Evolutionary conservation across 225 moss, liverwort and hornwort genomes (phyloP), one percentile per base, ranked within the genome.

Genomic region (Bryoerythrophyllum caledonicum): DNA sequence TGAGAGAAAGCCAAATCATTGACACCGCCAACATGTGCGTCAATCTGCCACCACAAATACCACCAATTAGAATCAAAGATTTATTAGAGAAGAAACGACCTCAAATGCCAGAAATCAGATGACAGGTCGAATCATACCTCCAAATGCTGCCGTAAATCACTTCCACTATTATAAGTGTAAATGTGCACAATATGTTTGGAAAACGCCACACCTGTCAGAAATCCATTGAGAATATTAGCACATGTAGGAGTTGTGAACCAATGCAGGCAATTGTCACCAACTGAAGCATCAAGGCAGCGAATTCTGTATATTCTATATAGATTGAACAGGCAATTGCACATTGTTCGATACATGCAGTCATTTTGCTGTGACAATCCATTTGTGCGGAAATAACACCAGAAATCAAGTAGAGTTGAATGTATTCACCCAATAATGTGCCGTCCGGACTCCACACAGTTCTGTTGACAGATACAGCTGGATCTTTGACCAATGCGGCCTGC

Each of bases 161-260:
- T 89, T 21, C 88, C 92, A 75, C 91, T 88, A 68, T 75, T 87
- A 56, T 93, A 97, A 63, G 91, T 75, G 58, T 97, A 97, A 38
- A 97, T 97, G 78, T 97, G 97, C 28, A 97, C 97, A 25, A 97
- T 97, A 55, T 94, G 94, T 68, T 97, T 97, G 8, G 97, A 97
- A 73, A 94, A 97, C 48, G 97, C 97, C 78, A 97, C 97, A 81
- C 96, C 96, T 97, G 83, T 55, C 23, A n/a, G 10, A 66, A 70
- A 62, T 52, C 25, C 73, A 71, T 27, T 19, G 20, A 32, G 49
- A 0, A 9, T 10, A 37, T 54, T 28, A 76, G 40, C 32, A n/a
- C 38, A 34, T 55, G 66, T 24, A 10, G 28, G 55, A 66, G 9
- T 4, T 19, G 14, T 46, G 64, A 4, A 41, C 70, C 32, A 43